phyloP scores from a whole-genome alignment of 768 basidiomycete genomes.

The Daedaleopsis sinensis region DNA sequence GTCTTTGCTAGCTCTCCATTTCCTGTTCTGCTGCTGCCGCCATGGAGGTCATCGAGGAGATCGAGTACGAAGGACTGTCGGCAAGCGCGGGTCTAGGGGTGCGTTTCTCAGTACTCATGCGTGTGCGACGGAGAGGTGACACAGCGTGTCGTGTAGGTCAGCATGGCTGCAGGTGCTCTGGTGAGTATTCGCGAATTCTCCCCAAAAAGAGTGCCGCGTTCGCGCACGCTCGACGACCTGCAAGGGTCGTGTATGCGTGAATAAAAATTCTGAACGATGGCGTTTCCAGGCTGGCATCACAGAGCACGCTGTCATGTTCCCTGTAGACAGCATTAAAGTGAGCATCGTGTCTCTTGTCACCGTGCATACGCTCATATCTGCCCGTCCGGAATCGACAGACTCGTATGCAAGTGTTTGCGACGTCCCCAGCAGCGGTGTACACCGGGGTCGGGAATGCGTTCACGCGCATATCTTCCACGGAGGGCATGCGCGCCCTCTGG shows the following conservation, averaged over 20 bases:
- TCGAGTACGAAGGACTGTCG: slow-evolving; percentile 68
- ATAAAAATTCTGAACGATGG: slow-evolving; percentile 8
- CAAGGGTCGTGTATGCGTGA: background rate
- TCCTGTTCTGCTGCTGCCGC: slow-evolving; percentile 8
- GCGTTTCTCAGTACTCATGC: slow-evolving; percentile 27
- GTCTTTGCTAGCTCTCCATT: background rate
- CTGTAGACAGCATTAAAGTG: slow-evolving; percentile 97
- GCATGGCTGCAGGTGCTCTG: slow-evolving; percentile 96
- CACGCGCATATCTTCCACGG: slow-evolving; percentile 89
- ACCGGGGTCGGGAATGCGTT: slow-evolving; percentile 90
- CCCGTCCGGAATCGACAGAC: slow-evolving; percentile 57
- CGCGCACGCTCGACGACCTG: background rate
- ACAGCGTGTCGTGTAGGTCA: slow-evolving; percentile 59
- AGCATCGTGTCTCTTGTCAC: slow-evolving; percentile 27
- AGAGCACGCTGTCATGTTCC: slow-evolving; percentile 99
- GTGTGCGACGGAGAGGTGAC: slow-evolving; percentile 10
- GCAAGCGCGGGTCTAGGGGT: slow-evolving; percentile 81
- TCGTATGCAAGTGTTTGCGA: slow-evolving; percentile 96
- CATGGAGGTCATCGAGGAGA: slow-evolving; percentile 53
- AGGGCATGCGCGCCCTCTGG: slow-evolving; percentile 92
- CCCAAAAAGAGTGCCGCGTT: no score
- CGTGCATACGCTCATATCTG: no score
- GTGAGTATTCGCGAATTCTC: slow-evolving; percentile 52
- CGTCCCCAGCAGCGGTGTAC: slow-evolving; percentile 85
- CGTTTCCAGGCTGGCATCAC: slow-evolving; percentile 88